phyloP scores from a whole-genome alignment of 208 protist genomes.

The Wallacemonas sp. region DNA sequence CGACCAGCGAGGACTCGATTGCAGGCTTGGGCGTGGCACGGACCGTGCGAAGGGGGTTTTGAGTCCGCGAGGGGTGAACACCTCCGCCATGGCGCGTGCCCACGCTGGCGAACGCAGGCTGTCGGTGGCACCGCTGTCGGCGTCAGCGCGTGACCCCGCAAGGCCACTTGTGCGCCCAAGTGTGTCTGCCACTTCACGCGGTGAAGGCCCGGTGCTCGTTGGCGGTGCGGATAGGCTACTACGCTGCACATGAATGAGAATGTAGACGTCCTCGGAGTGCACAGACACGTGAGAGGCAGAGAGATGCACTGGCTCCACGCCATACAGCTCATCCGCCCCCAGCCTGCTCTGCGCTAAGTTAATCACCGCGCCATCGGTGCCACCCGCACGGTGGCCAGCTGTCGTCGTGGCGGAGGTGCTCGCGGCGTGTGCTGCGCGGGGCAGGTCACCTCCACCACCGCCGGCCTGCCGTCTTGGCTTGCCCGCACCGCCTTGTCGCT shows the following conservation, averaged over 20 bases:
- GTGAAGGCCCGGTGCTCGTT: neutral
- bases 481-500: neutral
- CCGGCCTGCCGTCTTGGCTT: neutral
- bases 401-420: neutral
- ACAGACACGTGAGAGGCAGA: conserved; percentile 26
- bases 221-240: neutral
- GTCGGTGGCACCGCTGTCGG: neutral
- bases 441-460: too few species aligned
- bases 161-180: neutral
- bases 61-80: conserved; percentile 75
- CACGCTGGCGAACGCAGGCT: conserved; percentile 28
- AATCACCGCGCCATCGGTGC: neutral
- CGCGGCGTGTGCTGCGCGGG: neutral
- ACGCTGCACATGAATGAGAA: conserved; percentile 65
- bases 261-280: conserved; percentile 37
- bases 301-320: conserved; percentile 44
- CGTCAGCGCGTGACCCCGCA: neutral
- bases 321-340: conserved; percentile 19
- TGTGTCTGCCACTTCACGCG: neutral
- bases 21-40: conserved; percentile 20
- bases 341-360: neutral
- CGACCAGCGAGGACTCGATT: neutral
- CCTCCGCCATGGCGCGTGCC: conserved; percentile 39
- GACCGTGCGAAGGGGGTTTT: conserved; percentile 36
- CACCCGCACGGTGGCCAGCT: neutral